Base-by-base conservation (phyloP, 1,139 yeast genomes). In the Ogataea hybrid region DNA sequence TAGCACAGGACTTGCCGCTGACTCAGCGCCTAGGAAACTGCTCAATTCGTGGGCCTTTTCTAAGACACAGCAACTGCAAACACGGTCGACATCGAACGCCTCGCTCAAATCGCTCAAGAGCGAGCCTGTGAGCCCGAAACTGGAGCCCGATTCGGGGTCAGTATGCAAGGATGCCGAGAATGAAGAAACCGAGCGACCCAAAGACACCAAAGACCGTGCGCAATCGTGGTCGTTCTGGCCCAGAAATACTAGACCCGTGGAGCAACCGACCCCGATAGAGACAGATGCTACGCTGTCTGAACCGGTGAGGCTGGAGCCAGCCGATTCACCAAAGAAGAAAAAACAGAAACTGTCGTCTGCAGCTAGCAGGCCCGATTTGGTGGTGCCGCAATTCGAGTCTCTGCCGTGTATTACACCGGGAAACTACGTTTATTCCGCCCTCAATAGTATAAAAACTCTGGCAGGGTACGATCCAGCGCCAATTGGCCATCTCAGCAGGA, bases 301-400 rank as follows among this genome's bases (percentile, higher is more conserved):
- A 37, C 50, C 62, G 6, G 42, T 49, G 5, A 30, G 47, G 11
- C 42, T 47, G 5, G 37, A 43, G 11, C 22, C 18, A 5, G 41
- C 32, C 3, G 37, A 22, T 1, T 11, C 35, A 3, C 44, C 44
- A 10, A 35, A 36, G 14, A 35, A 28, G 25, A 45, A 44, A 33
- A 44, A 33, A 32, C 46, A 41, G 32, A 46, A 40, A 37, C n/a
- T 37, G 10, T 12, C 11, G 20, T 5, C 14, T 2, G 36, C 31
- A 8, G 37, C 44, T 4, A 63, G 58, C 41, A 40, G 35, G 10
- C 39, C 45, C 5, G 64, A 61, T 41, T 40, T 52, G 10, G 60
- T 66, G 18, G 67, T 66, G 4, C 71, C 71, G 1, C 44, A 44
- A 1, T 55, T 66, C 20, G 61, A 60, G 18, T 53, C 62, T 2